phyloP scores from a whole-genome alignment of 331 rosid genomes.

The Stylosanthes scabra region DNA sequence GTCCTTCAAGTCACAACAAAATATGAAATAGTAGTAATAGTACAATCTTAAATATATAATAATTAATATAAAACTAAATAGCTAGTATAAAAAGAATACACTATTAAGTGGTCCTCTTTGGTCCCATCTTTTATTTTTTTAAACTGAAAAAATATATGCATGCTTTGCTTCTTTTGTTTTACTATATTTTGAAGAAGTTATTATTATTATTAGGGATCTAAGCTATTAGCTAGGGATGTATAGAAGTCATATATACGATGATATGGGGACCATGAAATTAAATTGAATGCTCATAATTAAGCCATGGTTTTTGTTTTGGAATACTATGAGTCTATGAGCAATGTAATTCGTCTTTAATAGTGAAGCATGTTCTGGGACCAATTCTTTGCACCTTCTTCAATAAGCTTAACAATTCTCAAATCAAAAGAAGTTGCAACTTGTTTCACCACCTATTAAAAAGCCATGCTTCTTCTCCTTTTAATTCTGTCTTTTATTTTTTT shows the following conservation, averaged over 20 bases:
- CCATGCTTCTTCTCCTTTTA: no score
- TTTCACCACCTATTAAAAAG: constrained; percentile 3
- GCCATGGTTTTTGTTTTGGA: constrained; percentile 2
- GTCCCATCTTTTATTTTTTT: constrained; percentile 23
- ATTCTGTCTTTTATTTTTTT: no score
- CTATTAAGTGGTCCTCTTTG: constrained; percentile 39
- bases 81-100: constrained; percentile 29
- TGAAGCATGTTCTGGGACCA: background rate
- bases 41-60: constrained; percentile 7
- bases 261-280: constrained; percentile 35
- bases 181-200: constrained; percentile 12
- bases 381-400: constrained; percentile 16
- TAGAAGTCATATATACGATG: constrained; percentile 10
- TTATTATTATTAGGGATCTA: constrained; percentile 7
- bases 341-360: background rate
- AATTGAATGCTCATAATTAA: constrained; percentile 15
- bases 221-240: background rate
- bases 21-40: background rate
- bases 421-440: constrained; percentile 5
- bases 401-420: constrained; percentile 1
- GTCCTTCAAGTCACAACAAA: constrained; percentile 27
- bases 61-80: background rate
- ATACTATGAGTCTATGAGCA: background rate
- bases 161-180: constrained; percentile 15
- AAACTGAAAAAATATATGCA: background rate